phyloP scores from a whole-genome alignment of 2,329 filamentous ascomycete genomes.

The Xylaria digitata region DNA sequence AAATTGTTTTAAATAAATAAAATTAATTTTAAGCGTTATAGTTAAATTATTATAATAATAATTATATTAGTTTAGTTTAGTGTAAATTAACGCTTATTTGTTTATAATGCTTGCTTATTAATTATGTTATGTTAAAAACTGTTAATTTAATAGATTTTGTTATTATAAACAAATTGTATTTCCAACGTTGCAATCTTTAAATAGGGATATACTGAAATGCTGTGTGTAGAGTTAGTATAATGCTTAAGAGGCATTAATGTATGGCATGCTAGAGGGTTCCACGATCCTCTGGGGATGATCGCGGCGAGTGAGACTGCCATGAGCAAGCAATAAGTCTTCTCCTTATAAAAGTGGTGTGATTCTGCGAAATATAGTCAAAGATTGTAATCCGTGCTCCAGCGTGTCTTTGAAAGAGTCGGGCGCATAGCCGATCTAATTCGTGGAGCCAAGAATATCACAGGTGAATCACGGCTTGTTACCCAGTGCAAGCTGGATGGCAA shows the following conservation, averaged over 20 bases:
- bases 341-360: not conserved
- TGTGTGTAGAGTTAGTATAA: too few relatives aligned
- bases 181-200: too few relatives aligned
- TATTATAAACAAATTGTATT: too few relatives aligned
- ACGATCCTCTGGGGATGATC: not conserved
- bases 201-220: too few relatives aligned
- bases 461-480: not conserved
- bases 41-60: too few relatives aligned
- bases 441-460: not conserved
- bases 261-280: not conserved
- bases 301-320: not conserved
- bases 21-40: too few relatives aligned
- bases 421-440: not conserved
- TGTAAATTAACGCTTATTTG: too few relatives aligned
- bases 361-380: not conserved
- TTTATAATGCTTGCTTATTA: too few relatives aligned
- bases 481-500: slow-evolving; percentile 11
- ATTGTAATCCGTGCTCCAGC: too few relatives aligned
- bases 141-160: not conserved
- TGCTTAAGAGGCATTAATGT: not conserved
- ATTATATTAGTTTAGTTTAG: too few relatives aligned
- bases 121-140: too few relatives aligned
- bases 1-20: too few relatives aligned
- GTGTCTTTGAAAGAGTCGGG: not conserved
- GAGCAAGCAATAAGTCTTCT: not conserved